Evolutionary conservation across 495 filamentous ascomycete species (phyloP).

Genomic region (Hyphodiscus hymeniophilus): DNA sequence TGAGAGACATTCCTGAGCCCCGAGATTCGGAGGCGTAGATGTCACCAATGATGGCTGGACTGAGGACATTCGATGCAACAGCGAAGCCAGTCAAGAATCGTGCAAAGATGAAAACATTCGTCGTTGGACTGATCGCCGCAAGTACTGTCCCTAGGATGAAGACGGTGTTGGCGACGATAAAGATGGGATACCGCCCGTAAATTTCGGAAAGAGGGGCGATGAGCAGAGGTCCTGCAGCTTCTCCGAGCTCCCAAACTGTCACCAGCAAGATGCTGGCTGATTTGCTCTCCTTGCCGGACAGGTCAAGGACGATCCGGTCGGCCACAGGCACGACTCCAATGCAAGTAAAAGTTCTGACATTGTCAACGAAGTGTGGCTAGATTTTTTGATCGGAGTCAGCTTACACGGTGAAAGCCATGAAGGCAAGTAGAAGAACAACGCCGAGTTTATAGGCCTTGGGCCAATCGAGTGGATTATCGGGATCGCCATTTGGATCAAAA

Average conservation of each 20-base stretch:
- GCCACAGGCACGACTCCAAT: slow-evolving; percentile 47
- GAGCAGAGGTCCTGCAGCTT: slow-evolving; percentile 48
- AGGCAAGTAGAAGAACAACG: slow-evolving; percentile 37
- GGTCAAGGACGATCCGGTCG: slow-evolving; percentile 37
- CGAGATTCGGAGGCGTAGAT: slow-evolving; percentile 42
- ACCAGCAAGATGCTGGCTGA: slow-evolving; percentile 45
- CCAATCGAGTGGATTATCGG: slow-evolving; percentile 49
- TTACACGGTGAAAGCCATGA: slow-evolving; percentile 49
- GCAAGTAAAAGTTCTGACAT: slow-evolving; percentile 43
- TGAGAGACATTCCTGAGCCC: slow-evolving; percentile 41
- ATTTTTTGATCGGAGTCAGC: slow-evolving; percentile 13
- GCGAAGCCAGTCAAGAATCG: slow-evolving; percentile 43
- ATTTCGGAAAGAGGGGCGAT: slow-evolving; percentile 52
- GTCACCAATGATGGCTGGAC: slow-evolving; percentile 51
- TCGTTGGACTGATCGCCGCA: slow-evolving; percentile 32
- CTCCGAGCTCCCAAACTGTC: slow-evolving; percentile 50
- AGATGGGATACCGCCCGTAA: slow-evolving; percentile 44
- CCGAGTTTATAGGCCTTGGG: slow-evolving; percentile 38
- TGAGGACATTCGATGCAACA: slow-evolving; percentile 46
- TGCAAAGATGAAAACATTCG: slow-evolving; percentile 35
- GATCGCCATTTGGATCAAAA: slow-evolving; percentile 38
- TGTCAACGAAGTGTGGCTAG: slow-evolving; percentile 17
- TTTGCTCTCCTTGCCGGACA: slow-evolving; percentile 31
- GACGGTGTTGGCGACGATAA: slow-evolving; percentile 42
- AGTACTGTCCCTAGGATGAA: slow-evolving; percentile 39